Evolutionary conservation across 225 moss, liverwort and hornwort genomes (phyloP).

Genomic region (Thuidium tamariscinum): DNA sequence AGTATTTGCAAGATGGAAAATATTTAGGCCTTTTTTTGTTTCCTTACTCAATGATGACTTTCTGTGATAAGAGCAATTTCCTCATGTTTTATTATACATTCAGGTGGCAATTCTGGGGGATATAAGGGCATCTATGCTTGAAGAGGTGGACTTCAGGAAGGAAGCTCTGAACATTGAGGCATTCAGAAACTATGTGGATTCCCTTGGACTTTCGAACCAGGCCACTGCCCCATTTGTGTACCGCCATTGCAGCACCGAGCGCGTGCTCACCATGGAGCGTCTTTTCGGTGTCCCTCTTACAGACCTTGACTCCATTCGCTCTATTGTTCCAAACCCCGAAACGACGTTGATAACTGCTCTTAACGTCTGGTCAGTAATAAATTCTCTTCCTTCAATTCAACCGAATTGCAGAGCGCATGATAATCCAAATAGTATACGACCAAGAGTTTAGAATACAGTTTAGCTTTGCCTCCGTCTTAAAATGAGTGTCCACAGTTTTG

Average conservation of each 20-base stretch:
- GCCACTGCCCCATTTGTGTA: slow-evolving; percentile 89
- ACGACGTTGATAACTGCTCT: slow-evolving; percentile 83
- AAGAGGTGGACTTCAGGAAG: slow-evolving; percentile 94
- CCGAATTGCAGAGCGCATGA: neutral
- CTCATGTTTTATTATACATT: neutral
- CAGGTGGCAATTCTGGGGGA: slow-evolving; percentile 87
- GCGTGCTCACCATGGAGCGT: slow-evolving; percentile 92
- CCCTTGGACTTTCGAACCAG: slow-evolving; percentile 56
- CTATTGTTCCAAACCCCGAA: slow-evolving; percentile 80
- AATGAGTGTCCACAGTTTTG: too few species aligned
- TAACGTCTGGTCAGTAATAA: slow-evolving; percentile 70
- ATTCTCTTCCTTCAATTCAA: neutral
- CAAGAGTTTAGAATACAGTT: neutral
- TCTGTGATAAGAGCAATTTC: neutral
- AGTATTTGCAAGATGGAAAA: neutral
- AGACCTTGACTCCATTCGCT: slow-evolving; percentile 78
- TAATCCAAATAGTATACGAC: neutral
- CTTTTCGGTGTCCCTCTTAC: slow-evolving; percentile 87
- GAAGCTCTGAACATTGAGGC: slow-evolving; percentile 84
- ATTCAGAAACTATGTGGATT: slow-evolving; percentile 67
- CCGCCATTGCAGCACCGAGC: slow-evolving; percentile 84
- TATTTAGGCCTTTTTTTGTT: neutral
- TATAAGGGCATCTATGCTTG: slow-evolving; percentile 77
- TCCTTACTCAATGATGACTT: neutral
- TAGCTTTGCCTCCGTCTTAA: too few species aligned